These are phyloP conservation scores for Fraxinus dipetala DNA, from an alignment of 305 asterid species.

Conservation along the genomic window DNA sequence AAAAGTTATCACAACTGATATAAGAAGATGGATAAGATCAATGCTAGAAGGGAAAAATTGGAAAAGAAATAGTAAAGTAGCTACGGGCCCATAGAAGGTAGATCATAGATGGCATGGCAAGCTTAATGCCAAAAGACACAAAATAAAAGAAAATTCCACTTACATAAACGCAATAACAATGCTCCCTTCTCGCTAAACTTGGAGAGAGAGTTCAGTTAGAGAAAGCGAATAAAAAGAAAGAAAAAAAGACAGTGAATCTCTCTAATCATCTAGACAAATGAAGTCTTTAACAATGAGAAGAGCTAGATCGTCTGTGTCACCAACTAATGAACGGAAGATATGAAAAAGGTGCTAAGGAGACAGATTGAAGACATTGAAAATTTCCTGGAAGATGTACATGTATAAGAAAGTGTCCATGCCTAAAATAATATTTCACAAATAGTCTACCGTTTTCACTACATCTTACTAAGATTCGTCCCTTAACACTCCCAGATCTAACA, in stretches of 20 bases:
- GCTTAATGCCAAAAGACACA: neutral
- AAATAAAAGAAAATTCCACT: neutral
- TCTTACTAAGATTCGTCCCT: neutral
- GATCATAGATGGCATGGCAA: neutral
- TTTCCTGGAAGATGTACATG: neutral
- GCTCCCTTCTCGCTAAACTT: neutral
- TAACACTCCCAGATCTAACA: constrained; percentile 14
- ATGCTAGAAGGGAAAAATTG: neutral
- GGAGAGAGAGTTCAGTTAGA: neutral
- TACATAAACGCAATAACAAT: neutral
- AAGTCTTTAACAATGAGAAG: neutral
- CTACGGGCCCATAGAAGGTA: neutral
- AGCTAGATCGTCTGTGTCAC: neutral
- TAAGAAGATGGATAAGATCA: neutral
- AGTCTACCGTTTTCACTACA: neutral
- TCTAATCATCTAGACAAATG: neutral
- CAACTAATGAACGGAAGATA: neutral
- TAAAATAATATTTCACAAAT: neutral
- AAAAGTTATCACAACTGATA: neutral
- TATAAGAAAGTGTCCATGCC: neutral
- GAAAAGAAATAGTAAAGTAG: neutral
- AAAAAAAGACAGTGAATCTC: neutral
- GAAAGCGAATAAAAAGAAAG: neutral
- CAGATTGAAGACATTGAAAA: neutral
- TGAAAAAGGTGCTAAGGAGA: neutral